Evolutionary conservation across 1,139 yeast species (phyloP).

Genomic region (Kodamaea ohmeri): DNA sequence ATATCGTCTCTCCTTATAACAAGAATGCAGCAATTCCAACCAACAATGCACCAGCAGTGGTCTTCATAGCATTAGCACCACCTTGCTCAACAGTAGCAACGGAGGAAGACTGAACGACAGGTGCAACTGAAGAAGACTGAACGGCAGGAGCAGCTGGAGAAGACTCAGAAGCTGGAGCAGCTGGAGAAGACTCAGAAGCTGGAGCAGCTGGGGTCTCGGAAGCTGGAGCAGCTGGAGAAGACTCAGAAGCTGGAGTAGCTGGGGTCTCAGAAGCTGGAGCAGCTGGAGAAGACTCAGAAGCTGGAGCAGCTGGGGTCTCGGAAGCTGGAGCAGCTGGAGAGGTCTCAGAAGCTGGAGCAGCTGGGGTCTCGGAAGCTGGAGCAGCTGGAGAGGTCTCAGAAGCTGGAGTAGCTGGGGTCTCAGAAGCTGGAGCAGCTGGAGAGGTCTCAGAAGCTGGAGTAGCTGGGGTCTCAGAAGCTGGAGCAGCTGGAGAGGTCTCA

Average conservation of each 20-base stretch:
- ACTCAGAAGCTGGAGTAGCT: background rate
- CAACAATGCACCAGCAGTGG: slow-evolving; percentile 12
- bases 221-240: background rate
- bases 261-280: slow-evolving; percentile 6
- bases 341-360: slow-evolving; percentile 12
- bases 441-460: slow-evolving; percentile 28
- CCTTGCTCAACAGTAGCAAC: slow-evolving; percentile 9
- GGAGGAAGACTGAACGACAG: slow-evolving; percentile 4
- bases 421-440: slow-evolving; percentile 25
- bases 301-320: background rate
- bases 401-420: slow-evolving; percentile 3
- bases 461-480: slow-evolving; percentile 26
- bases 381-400: background rate
- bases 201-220: background rate
- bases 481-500: slow-evolving; percentile 14
- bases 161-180: slow-evolving; percentile 1
- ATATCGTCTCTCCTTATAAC: slow-evolving; percentile 7
- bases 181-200: background rate
- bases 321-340: background rate
- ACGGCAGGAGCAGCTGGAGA: background rate
- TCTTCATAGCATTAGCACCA: slow-evolving; percentile 11
- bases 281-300: background rate
- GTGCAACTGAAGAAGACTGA: background rate
- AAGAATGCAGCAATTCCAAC: slow-evolving; percentile 13
- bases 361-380: slow-evolving; percentile 10